Evolutionary conservation across 108 stramenopile genomes (phyloP), one percentile per base, ranked within the genome.

Genomic region (Nitzschia inconspicua): DNA sequence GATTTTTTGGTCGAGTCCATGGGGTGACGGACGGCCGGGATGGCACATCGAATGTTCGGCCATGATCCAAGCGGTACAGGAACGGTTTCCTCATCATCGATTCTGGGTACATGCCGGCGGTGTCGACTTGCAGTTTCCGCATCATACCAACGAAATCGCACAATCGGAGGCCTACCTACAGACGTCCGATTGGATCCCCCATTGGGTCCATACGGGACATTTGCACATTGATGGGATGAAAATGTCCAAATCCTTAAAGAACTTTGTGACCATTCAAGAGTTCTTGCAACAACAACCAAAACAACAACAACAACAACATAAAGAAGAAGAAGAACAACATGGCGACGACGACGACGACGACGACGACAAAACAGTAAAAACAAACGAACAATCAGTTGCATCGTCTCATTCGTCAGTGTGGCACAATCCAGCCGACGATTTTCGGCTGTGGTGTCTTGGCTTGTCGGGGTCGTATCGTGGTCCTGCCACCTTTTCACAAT

Each of bases 31-130:
- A 4, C 76, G 97, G 42, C 97, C 99, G 4, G 99, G 99, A 2
- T 99, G 97, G 99, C 99, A 99, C 64, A 97, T 99, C 42, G 97
- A 98, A 77, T 99, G 97, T 70, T 89, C 84, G 47, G 97, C 95
- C 44, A 98, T 98, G 94, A 89, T 93, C 57, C 59, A 79, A 49
- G 24, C 72, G 2, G 62, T 83, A 6, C 63, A 63, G 51, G 16
- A 49, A 9, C 48, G 55, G 19, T 73, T 73, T 36, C 19, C 42
- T 36, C 44, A 60, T 4, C 83, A 87, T 52, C 44, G 35, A 44
- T 87, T 91, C 31, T 19, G 19, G 4, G 56, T 98, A 0, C 97
- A 98, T 68, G 81, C 86, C 2, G 99, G 99, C 20, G 98, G 99
- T 2, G 67, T 95, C 3, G 99, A 99, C 55, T 79, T 99, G 50